Conservation (phyloP, 371 early-diverging fungal species). For the Globomyces sp. region DNA sequence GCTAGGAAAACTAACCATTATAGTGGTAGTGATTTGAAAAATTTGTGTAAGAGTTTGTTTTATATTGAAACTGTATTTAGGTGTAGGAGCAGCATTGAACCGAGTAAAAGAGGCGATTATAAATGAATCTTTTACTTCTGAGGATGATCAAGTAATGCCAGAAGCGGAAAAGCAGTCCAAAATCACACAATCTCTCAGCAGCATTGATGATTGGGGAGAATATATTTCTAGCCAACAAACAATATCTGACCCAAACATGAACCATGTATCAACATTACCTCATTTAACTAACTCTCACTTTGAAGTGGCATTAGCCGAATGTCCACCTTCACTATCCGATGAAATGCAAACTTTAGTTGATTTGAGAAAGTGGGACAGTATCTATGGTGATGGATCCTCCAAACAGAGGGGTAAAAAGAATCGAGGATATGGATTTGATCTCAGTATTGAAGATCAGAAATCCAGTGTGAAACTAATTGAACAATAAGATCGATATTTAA, state of each 20-base stretch:
- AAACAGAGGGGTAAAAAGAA: constrained; percentile 23
- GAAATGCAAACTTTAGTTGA: constrained; percentile 81
- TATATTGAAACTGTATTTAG: too few species aligned
- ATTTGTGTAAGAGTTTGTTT: constrained; percentile 61
- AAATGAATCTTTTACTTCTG: constrained; percentile 9
- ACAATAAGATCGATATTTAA: not conserved
- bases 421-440: constrained; percentile 37
- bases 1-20: constrained; percentile 73
- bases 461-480: too few species aligned
- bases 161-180: constrained; percentile 14
- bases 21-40: constrained; percentile 98
- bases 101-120: constrained; percentile 36
- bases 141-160: not conserved
- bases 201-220: constrained; percentile 31
- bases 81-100: constrained; percentile 75
- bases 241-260: constrained; percentile 17
- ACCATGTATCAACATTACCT: constrained; percentile 17
- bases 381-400: constrained; percentile 77
- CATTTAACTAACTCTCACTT: constrained; percentile 63
- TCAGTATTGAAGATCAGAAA: not conserved
- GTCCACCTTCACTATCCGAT: constrained; percentile 82
- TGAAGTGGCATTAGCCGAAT: constrained; percentile 73
- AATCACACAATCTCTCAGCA: constrained; percentile 20
- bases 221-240: constrained; percentile 10
- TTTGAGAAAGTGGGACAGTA: constrained; percentile 83